Base-by-base conservation (phyloP, 73 alveolate species). In the Breviolum minutum region DNA sequence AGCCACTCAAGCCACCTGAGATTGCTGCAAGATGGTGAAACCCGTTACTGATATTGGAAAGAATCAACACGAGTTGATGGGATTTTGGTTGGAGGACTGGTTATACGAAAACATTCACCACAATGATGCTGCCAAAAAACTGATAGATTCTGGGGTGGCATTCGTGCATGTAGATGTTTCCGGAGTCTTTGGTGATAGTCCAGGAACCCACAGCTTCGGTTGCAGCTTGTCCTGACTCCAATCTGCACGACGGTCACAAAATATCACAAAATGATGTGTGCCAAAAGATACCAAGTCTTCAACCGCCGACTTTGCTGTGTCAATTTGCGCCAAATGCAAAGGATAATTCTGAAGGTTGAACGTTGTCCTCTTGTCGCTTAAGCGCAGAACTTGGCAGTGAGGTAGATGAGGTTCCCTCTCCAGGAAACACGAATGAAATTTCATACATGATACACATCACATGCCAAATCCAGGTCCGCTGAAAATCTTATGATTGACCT, bases 121-220 rank as follows among this genome's bases (percentile, higher is more conserved):
- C 54, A 40, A 40, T 68, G 30, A 81, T 54, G 63, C 80, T n/a
- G 94, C 27, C 79, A 17, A 86, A 63, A 63, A 62, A 63, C 94
- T 63, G 63, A 63, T 86, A 63, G 94, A 86, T 86, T 27, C 80
- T 10, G 80, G 94, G 19, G 94, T 62, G 77, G 80, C 94, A 86
- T 61, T 86, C n/a, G 94, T 26, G 64, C 92, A 30, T 19, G 77
- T 54, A 11, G 91, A 61, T 6, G 94, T 86, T 24, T 61, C 94
- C 29, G 94, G 94, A 6, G 94, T 86, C 80, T 86, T 62, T 24
- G 94, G 94, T n/a, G 93, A 84, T 11, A 86, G 77, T 27, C 94
- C 94, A 62, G 80, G 94, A 86, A 86, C 64, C 80, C 63, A 22
- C 54, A 84, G 73, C 76, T 84, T 63, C 80, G 26, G 40, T 62